Base-by-base conservation (phyloP, 768 basidiomycete species). In the Xerocomellus intermedius region DNA sequence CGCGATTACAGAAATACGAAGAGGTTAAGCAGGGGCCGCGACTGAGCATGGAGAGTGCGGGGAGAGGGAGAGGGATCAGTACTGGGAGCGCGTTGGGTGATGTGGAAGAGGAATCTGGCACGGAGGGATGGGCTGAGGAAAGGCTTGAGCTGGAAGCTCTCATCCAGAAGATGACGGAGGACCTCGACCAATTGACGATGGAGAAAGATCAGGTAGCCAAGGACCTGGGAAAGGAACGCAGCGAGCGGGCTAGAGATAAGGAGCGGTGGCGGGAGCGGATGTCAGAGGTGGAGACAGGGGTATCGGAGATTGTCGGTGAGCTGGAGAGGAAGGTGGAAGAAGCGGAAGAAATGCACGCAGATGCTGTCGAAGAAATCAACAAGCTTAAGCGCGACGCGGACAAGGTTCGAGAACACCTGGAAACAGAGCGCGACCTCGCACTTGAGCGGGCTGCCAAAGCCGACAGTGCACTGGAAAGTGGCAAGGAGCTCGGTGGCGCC, bases 121-220 rank as follows among this genome's bases (percentile, higher is more conserved):
- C 75, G 1, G 88, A 91, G 59, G 81, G 76, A 12, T 89, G 86
- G 87, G 73, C 82, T 28, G 87, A 88, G 56, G 87, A 91, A 67
- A 87, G 81, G 66, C 80, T 82, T 3, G 75, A 74, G 21, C 72
- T 83, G 39, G 79, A 77, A 58, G 76, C 73, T 7, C 75, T 83
- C 49, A 67, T 82, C 9, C 74, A 78, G 43, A 65, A 63, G 42
- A 61, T 68, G 52, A 60, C 60, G 30, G 63, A 60, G 28, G 72
- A 73, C 52, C 68, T 74, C 57, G 70, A 73, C 5, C 77, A 76
- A n/a, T 74, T 70, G 30, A 68, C 72, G 43, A 66, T 62, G 14
- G 81, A 82, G 59, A 82, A 79, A 60, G 77, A 77, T 21, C 75
- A 74, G 19, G 54, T 76, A 9, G 74, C 78, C 60, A 71, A 71